A percentile compares a stretch with the other conserved stretches of the same genome.
These are phyloP conservation scores for Staphylotrichum longicolle DNA, from an alignment of 495 filamentous ascomycete genomes.

Conservation along the genomic window DNA sequence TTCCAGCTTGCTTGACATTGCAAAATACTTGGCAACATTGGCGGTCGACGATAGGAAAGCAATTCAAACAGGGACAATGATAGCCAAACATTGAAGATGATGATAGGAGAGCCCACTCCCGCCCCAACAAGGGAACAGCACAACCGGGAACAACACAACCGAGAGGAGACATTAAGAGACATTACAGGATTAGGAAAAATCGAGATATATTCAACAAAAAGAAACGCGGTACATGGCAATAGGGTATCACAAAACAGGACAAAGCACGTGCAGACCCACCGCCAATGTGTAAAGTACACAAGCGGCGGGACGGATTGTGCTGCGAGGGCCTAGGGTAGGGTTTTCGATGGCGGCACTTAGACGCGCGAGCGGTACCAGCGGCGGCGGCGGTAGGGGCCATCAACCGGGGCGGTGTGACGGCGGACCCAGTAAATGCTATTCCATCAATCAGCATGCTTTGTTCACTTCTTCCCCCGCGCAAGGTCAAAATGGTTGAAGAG, in stretches of 20 bases:
- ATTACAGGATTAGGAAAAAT: not conserved
- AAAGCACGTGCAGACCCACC: not conserved
- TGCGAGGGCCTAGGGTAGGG: not conserved
- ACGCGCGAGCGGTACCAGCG: constrained; percentile 45
- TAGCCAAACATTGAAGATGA: too few relatives aligned
- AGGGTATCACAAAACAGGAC: not conserved
- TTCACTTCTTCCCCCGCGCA: not conserved
- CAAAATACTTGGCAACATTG: too few relatives aligned
- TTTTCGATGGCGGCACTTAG: constrained; percentile 25
- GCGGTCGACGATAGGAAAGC: too few relatives aligned
- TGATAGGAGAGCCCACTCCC: too few relatives aligned
- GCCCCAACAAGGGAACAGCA: too few relatives aligned
- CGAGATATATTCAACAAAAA: not conserved
- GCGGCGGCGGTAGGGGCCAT: constrained; percentile 35
- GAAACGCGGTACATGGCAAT: not conserved
- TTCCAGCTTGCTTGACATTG: too few relatives aligned
- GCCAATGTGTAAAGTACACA: not conserved
- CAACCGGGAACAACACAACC: too few relatives aligned
- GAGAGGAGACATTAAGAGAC: not conserved
- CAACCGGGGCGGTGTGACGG: constrained; percentile 27
- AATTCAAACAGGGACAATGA: too few relatives aligned
- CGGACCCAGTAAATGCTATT: constrained; percentile 45
- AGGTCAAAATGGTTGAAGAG: not conserved
- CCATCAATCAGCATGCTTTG: constrained; percentile 7
- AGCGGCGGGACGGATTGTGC: not conserved